Evolutionary conservation across 164 flowering plant genomes (phyloP).

Genomic region (Aristolochia fimbriata): DNA sequence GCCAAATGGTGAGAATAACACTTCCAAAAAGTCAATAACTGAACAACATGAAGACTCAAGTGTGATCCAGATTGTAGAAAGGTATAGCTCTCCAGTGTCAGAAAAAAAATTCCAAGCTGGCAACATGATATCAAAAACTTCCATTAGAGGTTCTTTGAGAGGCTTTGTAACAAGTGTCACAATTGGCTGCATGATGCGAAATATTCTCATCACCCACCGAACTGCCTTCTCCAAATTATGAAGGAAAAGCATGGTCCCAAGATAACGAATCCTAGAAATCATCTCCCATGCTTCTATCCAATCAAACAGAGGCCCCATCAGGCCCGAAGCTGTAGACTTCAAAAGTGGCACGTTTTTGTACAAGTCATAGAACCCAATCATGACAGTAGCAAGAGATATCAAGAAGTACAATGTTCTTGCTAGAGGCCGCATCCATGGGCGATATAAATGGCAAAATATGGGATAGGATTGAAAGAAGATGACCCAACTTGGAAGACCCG

Average conservation of each 20-base stretch:
- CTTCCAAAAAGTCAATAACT: slow-evolving; percentile 9
- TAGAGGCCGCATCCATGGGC: slow-evolving; percentile 27
- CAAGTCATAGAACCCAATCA: slow-evolving; percentile 26
- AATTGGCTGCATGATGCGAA: slow-evolving; percentile 5
- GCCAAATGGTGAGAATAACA: slow-evolving; percentile 20
- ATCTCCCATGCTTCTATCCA: slow-evolving; percentile 29
- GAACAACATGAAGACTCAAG: slow-evolving; percentile 12
- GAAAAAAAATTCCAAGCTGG: slow-evolving; percentile 18
- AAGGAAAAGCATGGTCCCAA: slow-evolving; percentile 27
- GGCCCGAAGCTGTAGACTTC: slow-evolving; percentile 20
- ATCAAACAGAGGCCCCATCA: slow-evolving; percentile 25
- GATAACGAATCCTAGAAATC: slow-evolving; percentile 22
- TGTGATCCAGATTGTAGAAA: slow-evolving; percentile 8
- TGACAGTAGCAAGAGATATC: slow-evolving; percentile 21
- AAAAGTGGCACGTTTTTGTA: slow-evolving; percentile 26
- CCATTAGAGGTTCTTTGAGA: slow-evolving; percentile 18
- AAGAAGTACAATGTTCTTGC: slow-evolving; percentile 20
- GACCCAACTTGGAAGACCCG: slow-evolving; percentile 32
- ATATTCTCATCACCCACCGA: slow-evolving; percentile 13
- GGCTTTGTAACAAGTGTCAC: slow-evolving; percentile 15
- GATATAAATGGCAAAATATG: slow-evolving; percentile 17
- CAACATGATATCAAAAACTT: slow-evolving; percentile 10
- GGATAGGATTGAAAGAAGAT: slow-evolving; percentile 30
- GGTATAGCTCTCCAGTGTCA: slow-evolving; percentile 7
- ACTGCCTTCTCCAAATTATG: slow-evolving; percentile 23